Evolutionary conservation across 176 grass and related monocot species (phyloP).

Genomic region (Puccinellia tenuiflora): DNA sequence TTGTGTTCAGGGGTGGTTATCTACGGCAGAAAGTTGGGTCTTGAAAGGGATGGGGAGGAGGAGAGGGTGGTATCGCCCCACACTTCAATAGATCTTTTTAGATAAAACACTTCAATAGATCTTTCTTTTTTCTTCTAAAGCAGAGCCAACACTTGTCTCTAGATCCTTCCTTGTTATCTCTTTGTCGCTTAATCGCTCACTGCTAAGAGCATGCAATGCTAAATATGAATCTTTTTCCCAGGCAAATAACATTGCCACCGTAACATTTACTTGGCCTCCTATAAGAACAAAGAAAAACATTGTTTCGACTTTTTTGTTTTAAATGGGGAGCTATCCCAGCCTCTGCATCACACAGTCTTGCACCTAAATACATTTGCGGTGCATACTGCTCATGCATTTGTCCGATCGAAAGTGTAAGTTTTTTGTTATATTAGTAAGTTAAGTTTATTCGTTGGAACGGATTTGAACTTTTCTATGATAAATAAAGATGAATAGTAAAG

Average conservation of each 20-base stretch:
- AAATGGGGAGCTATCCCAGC: too few relatives aligned
- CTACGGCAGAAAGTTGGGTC: conserved; percentile 30
- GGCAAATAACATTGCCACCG: background rate
- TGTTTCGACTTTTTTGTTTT: background rate
- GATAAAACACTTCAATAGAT: conserved; percentile 10
- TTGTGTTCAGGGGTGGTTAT: conserved; percentile 15
- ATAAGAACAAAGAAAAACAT: too few relatives aligned
- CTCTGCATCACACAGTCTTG: too few relatives aligned
- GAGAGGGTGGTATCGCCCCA: background rate
- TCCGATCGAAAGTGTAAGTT: background rate
- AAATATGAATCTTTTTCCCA: background rate
- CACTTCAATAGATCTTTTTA: conserved; percentile 12
- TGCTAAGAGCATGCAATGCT: conserved; percentile 1
- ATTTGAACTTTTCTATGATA: background rate
- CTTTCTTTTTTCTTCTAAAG: background rate
- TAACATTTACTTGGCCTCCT: too few relatives aligned
- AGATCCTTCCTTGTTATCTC: background rate
- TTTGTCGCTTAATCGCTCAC: background rate
- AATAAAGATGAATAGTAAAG: background rate
- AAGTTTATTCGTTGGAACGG: background rate
- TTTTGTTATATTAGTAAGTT: background rate
- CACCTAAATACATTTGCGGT: background rate
- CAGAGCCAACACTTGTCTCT: conserved; percentile 22
- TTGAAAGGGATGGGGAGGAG: conserved; percentile 17
- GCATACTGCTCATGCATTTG: background rate